These are phyloP conservation scores for Cercophora samala DNA, from an alignment of 495 filamentous ascomycete species.

Conservation along the genomic window DNA sequence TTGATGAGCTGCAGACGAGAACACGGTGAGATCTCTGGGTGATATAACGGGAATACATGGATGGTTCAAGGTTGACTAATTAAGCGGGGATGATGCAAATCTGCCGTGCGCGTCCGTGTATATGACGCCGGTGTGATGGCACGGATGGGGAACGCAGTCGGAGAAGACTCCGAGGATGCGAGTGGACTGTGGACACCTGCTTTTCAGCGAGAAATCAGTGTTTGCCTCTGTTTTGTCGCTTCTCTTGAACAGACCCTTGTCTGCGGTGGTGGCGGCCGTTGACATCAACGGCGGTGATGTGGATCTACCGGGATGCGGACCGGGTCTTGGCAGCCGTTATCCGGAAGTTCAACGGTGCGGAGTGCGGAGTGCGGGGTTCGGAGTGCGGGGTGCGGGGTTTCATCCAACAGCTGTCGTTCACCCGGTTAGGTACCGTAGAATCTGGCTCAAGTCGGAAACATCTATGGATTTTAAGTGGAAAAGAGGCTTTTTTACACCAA, in stretches of 20 bases:
- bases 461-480: too few relatives aligned
- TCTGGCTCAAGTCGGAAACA: too few relatives aligned
- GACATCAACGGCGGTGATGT: not conserved
- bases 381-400: too few relatives aligned
- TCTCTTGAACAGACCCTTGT: not conserved
- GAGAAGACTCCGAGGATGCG: not conserved
- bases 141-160: not conserved
- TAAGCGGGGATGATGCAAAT: slow-evolving; percentile 5
- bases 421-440: too few relatives aligned
- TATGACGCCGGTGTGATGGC: slow-evolving; percentile 1
- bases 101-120: not conserved
- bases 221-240: not conserved
- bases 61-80: not conserved
- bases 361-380: not conserved
- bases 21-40: not conserved
- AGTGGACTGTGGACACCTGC: not conserved
- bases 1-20: not conserved
- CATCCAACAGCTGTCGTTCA: too few relatives aligned
- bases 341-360: too few relatives aligned
- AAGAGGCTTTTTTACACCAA: too few relatives aligned
- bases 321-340: not conserved
- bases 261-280: not conserved
- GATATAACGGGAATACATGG: not conserved
- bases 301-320: not conserved
- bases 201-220: not conserved